These are phyloP conservation scores for Tetraselmis chui DNA, from an alignment of 139 green algal species.

Conservation along the genomic window DNA sequence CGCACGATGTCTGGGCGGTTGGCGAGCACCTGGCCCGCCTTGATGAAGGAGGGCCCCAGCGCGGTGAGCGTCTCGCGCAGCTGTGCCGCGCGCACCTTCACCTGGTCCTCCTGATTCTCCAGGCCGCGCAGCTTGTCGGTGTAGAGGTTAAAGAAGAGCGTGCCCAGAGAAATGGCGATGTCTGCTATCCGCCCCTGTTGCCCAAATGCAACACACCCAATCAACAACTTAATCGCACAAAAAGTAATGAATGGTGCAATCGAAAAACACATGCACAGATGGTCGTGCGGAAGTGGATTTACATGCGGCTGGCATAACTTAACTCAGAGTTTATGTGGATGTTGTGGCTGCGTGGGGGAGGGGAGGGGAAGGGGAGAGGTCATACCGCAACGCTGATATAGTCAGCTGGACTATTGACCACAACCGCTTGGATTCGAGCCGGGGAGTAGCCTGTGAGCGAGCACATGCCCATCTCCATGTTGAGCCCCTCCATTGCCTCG, in stretches of 20 bases:
- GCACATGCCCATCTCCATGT: not conserved
- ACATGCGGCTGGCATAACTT: too few species aligned
- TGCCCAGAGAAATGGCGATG: not conserved
- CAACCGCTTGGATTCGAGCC: not conserved
- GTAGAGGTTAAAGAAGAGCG: not conserved
- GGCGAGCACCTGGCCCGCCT: slow-evolving; percentile 94
- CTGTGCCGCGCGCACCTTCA: slow-evolving; percentile 67
- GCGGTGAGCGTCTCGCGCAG: slow-evolving; percentile 74
- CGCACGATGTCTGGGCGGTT: slow-evolving; percentile 95
- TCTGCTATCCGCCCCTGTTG: not conserved
- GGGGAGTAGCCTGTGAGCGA: not conserved
- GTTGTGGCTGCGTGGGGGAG: too few species aligned
- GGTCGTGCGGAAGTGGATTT: too few species aligned
- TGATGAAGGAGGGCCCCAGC: slow-evolving; percentile 96
- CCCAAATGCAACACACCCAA: too few species aligned
- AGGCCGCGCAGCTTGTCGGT: not conserved
- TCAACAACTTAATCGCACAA: too few species aligned
- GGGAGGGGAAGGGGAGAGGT: too few species aligned
- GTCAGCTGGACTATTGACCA: not conserved
- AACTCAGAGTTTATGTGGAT: too few species aligned
- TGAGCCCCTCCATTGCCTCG: not conserved
- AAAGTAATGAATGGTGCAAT: too few species aligned
- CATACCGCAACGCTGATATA: not conserved
- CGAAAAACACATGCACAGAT: too few species aligned
- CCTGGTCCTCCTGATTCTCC: slow-evolving; percentile 21